These are phyloP conservation scores for Cicer arietinum DNA, from an alignment of 306 rosid species.

Conservation along the genomic window DNA sequence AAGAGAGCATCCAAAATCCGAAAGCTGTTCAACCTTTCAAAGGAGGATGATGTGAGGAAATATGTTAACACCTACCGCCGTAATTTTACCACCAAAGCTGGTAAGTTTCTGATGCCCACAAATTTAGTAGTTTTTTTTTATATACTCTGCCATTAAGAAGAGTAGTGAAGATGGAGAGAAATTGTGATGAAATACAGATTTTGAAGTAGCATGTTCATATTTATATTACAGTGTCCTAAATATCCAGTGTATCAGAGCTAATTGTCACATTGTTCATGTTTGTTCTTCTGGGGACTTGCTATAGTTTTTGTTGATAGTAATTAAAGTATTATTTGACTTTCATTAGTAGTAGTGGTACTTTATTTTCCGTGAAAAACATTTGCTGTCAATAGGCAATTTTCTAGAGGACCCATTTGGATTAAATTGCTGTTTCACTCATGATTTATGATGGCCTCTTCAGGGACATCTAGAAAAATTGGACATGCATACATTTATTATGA, in stretches of 20 bases:
- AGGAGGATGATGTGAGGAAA: conserved; percentile 52
- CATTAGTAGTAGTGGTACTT: neutral
- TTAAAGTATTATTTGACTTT: neutral
- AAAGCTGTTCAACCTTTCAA: conserved; percentile 50
- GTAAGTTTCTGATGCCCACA: conserved; percentile 4
- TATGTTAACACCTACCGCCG: conserved; percentile 52
- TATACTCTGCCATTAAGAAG: neutral
- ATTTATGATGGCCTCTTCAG: neutral
- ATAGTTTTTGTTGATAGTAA: neutral
- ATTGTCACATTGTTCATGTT: neutral
- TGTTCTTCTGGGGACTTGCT: too few relatives aligned
- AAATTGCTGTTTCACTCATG: neutral
- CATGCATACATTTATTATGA: neutral
- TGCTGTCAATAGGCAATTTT: neutral
- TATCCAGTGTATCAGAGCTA: neutral
- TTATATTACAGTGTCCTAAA: neutral
- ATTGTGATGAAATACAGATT: neutral
- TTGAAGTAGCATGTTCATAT: neutral
- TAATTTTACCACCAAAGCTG: conserved; percentile 46
- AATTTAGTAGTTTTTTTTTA: too few relatives aligned
- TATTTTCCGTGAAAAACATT: neutral
- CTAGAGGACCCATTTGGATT: neutral
- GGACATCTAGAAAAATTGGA: neutral
- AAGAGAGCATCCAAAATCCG: conserved; percentile 53
- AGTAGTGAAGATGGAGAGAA: neutral